These are phyloP conservation scores for Hyaloscypha variabilis DNA, from an alignment of 495 filamentous ascomycete species.

Conservation along the genomic window DNA sequence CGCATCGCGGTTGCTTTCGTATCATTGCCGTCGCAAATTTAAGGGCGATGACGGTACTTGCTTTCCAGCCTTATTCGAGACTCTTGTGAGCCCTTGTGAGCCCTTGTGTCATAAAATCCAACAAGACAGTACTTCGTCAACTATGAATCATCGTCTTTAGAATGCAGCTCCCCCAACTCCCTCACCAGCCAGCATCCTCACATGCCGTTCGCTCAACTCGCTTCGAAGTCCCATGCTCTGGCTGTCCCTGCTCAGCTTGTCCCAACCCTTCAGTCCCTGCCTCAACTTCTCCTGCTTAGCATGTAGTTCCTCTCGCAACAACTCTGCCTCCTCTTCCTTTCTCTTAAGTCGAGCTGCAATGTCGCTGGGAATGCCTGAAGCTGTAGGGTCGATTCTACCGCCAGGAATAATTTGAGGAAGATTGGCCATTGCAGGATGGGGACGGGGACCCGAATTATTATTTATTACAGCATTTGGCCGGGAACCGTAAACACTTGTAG, in stretches of 20 bases:
- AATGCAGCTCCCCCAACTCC: conserved; percentile 34
- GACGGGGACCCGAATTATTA: conserved; percentile 20
- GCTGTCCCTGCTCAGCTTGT: conserved; percentile 27
- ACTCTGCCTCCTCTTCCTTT: conserved; percentile 32
- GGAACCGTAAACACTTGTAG: conserved; percentile 21
- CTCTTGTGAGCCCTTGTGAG: neutral
- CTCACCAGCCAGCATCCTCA: conserved; percentile 33
- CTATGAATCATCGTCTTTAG: conserved; percentile 11
- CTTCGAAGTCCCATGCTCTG: conserved; percentile 25
- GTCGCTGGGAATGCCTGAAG: conserved; percentile 25
- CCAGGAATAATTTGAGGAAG: conserved; percentile 32
- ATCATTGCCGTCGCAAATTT: neutral
- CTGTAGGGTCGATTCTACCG: conserved; percentile 31
- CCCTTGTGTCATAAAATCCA: neutral
- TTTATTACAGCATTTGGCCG: neutral
- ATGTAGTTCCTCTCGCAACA: conserved; percentile 24
- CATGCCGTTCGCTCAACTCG: conserved; percentile 31
- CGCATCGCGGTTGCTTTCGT: neutral
- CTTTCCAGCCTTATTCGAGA: neutral
- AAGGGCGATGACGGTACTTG: neutral
- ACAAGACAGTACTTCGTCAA: neutral
- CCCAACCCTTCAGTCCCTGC: conserved; percentile 28
- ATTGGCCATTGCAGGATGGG: conserved; percentile 33
- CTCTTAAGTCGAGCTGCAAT: conserved; percentile 26
- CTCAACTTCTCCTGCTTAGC: conserved; percentile 31